Evolutionary conservation across 2,329 filamentous ascomycete species (phyloP).

Genomic region (Ophiobolus disseminans): DNA sequence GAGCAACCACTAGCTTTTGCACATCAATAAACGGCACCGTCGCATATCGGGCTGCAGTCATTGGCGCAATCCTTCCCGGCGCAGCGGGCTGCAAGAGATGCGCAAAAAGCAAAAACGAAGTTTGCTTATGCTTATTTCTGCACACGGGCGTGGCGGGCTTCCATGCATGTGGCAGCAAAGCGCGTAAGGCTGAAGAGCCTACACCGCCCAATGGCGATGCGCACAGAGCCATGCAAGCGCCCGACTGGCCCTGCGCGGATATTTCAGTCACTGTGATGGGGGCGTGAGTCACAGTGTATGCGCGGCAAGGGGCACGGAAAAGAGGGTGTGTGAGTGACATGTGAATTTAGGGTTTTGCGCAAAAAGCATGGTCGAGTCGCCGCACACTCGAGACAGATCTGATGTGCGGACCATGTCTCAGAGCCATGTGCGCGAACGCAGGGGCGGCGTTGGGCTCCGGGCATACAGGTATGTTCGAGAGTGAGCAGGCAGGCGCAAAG

Average conservation of each 20-base stretch:
- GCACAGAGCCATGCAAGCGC: slow-evolving; percentile 15
- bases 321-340: slow-evolving; percentile 18
- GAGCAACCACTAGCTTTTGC: too few species aligned
- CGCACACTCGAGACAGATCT: slow-evolving; percentile 14
- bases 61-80: slow-evolving; percentile 3
- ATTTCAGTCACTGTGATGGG: slow-evolving; percentile 17
- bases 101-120: slow-evolving; percentile 1
- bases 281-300: slow-evolving; percentile 16
- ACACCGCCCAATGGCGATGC: slow-evolving; percentile 12
- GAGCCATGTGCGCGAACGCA: slow-evolving; percentile 36
- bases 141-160: slow-evolving; percentile 7
- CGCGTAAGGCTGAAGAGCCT: slow-evolving; percentile 16
- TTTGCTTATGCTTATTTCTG: slow-evolving; percentile 7
- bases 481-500: background rate
- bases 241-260: slow-evolving; percentile 11
- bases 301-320: slow-evolving; percentile 9
- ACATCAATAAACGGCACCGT: too few species aligned
- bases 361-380: slow-evolving; percentile 9
- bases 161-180: slow-evolving; percentile 10
- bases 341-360: slow-evolving; percentile 8
- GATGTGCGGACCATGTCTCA: slow-evolving; percentile 34
- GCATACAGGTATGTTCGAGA: slow-evolving; percentile 4
- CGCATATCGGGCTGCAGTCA: background rate
- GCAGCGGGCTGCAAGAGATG: slow-evolving; percentile 4
- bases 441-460: slow-evolving; percentile 20